Percentiles rank a stretch among this genome's conserved stretches.
Conservation (phyloP, 768 basidiomycete species). For the Suillus sp. region DNA sequence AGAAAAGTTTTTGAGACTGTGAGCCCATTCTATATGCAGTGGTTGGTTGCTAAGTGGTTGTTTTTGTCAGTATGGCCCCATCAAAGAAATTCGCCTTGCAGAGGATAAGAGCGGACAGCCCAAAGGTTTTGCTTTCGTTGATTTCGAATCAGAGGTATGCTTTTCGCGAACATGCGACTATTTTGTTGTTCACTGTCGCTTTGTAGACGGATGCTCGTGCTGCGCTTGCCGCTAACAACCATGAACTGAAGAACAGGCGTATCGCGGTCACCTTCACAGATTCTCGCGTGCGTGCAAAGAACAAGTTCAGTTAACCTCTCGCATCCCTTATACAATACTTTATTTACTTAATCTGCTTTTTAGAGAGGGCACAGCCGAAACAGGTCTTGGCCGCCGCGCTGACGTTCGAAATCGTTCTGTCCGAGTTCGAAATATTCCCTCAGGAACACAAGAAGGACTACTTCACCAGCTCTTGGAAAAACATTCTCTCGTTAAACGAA, state of each 20-base stretch:
- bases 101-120: slow-evolving; percentile 67
- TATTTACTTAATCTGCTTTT: background rate
- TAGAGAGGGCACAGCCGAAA: slow-evolving; percentile 50
- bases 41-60: slow-evolving; percentile 11
- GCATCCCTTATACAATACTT: background rate
- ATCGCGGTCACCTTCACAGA: slow-evolving; percentile 89
- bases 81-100: slow-evolving; percentile 83
- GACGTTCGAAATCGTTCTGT: slow-evolving; percentile 73
- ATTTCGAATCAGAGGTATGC: slow-evolving; percentile 79
- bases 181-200: slow-evolving; percentile 3
- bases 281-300: slow-evolving; percentile 57
- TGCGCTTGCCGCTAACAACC: slow-evolving; percentile 80
- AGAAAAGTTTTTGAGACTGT: slow-evolving; percentile 78
- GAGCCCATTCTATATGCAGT: slow-evolving; percentile 26
- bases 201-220: slow-evolving; percentile 66
- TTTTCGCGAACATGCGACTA: background rate
- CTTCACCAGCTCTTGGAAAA: slow-evolving; percentile 91
- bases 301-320: slow-evolving; percentile 42
- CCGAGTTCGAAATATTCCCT: slow-evolving; percentile 72
- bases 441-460: slow-evolving; percentile 83
- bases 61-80: slow-evolving; percentile 65
- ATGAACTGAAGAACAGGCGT: slow-evolving; percentile 86
- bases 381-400: slow-evolving; percentile 54
- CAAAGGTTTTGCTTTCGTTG: slow-evolving; percentile 91
- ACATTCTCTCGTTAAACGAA: slow-evolving; percentile 64